Conservation (phyloP, 495 filamentous ascomycete species). For the Monascus purpureus region DNA sequence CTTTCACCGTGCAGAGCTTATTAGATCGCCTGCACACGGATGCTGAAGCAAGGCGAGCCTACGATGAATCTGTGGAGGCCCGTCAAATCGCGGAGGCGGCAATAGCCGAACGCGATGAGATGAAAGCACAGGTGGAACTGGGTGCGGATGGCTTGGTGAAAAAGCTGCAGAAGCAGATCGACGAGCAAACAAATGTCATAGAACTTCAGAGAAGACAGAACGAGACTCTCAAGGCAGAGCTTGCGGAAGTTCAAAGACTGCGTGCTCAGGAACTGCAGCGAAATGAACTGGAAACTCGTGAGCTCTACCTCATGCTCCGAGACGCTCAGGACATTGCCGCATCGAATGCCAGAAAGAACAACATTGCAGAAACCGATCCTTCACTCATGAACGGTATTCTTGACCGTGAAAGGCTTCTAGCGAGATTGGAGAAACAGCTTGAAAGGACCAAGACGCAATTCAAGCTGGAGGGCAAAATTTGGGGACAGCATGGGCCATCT, state of each 20-base stretch:
- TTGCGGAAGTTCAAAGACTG: constrained; percentile 73
- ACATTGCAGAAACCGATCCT: constrained; percentile 46
- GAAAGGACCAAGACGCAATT: constrained; percentile 96
- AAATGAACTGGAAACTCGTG: constrained; percentile 88
- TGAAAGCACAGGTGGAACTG: constrained; percentile 81
- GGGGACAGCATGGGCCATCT: constrained; percentile 77
- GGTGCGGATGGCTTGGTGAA: constrained; percentile 88
- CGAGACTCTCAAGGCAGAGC: constrained; percentile 74
- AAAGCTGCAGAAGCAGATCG: constrained; percentile 83
- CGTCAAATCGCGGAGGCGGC: constrained; percentile 89
- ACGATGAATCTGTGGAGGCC: constrained; percentile 79
- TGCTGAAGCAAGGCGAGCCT: constrained; percentile 77
- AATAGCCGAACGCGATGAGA: constrained; percentile 91
- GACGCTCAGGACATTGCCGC: constrained; percentile 95
- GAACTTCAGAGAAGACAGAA: constrained; percentile 75
- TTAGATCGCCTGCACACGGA: constrained; percentile 94
- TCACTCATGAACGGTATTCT: constrained; percentile 82
- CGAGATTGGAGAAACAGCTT: constrained; percentile 81
- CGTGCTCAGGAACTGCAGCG: constrained; percentile 87
- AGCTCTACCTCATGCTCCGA: constrained; percentile 95
- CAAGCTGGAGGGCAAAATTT: constrained; percentile 90
- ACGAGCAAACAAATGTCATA: constrained; percentile 82
- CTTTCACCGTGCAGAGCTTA: constrained; percentile 91
- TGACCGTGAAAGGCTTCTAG: constrained; percentile 83
- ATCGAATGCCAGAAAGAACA: constrained; percentile 63